A percentile compares a stretch with the other conserved stretches of the same genome.
Conservation (phyloP, 2,329 filamentous ascomycete species). For the Botrytis aclada region DNA sequence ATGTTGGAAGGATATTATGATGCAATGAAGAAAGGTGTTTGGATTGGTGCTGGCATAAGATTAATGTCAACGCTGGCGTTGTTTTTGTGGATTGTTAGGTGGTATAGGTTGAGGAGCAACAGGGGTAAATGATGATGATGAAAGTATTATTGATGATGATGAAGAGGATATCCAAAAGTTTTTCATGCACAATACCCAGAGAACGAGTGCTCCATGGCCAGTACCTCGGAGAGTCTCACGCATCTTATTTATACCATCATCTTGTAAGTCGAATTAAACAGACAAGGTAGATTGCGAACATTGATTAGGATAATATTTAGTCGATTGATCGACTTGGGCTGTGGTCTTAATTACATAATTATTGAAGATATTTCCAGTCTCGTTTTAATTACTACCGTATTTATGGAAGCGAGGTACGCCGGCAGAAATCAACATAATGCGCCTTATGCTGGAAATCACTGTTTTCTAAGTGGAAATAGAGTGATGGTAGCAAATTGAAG, state of each 20-base stretch:
- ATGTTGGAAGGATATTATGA: slow-evolving; percentile 39
- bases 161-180: slow-evolving; percentile 8
- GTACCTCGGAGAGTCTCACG: background rate
- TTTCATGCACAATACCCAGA: background rate
- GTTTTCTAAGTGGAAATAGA: background rate
- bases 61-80: slow-evolving; percentile 19
- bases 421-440: background rate
- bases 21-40: slow-evolving; percentile 32
- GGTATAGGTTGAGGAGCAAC: slow-evolving; percentile 8
- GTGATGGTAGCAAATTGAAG: background rate
- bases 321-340: background rate
- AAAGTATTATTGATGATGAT: background rate
- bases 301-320: background rate
- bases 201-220: background rate
- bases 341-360: background rate
- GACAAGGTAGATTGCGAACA: background rate
- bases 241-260: background rate
- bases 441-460: background rate
- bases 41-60: slow-evolving; percentile 31
- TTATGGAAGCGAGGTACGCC: background rate
- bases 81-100: slow-evolving; percentile 15
- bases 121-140: slow-evolving; percentile 3
- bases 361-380: background rate
- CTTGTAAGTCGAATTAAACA: background rate
- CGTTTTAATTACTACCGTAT: background rate